A percentile compares a stretch with the other conserved stretches of the same genome.
phyloP scores from a whole-genome alignment of 2,329 filamentous ascomycete species.

The Sordariomycetes sp. region DNA sequence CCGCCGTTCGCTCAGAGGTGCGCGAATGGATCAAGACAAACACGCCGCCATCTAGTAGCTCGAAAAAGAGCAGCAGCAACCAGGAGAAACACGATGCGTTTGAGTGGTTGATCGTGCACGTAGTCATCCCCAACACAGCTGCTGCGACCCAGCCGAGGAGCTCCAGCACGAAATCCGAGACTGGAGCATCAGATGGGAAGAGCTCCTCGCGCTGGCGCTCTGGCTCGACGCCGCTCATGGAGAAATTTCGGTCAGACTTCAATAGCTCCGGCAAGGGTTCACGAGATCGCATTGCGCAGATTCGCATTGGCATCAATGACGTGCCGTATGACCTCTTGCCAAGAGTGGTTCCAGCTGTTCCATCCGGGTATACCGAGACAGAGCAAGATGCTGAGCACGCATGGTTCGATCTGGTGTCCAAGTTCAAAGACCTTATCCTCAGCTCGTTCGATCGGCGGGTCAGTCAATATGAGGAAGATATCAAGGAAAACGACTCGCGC shows the following conservation, averaged over 20 bases:
- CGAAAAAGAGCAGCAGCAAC: constrained; percentile 52
- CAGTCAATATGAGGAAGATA: constrained; percentile 92
- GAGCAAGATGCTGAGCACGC: constrained; percentile 71
- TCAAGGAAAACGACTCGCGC: constrained; percentile 86
- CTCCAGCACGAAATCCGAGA: constrained; percentile 46
- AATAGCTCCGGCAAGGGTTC: constrained; percentile 63
- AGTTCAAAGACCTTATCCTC: constrained; percentile 80
- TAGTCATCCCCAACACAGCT: constrained; percentile 78
- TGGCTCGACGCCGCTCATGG: constrained; percentile 72
- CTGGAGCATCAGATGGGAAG: constrained; percentile 56
- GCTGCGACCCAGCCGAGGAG: constrained; percentile 70
- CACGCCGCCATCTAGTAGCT: constrained; percentile 48
- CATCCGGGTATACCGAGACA: constrained; percentile 58
- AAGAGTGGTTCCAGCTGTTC: constrained; percentile 52
- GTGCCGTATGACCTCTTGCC: constrained; percentile 57
- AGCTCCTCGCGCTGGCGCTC: constrained; percentile 67
- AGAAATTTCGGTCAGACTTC: constrained; percentile 87
- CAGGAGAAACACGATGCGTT: constrained; percentile 94
- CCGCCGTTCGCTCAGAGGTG: constrained; percentile 64
- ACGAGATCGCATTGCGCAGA: constrained; percentile 73
- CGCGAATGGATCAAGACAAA: constrained; percentile 86
- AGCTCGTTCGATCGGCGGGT: constrained; percentile 86
- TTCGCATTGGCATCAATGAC: constrained; percentile 67
- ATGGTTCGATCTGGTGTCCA: constrained; percentile 75
- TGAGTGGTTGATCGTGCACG: constrained; percentile 90